Base-by-base conservation (phyloP, 2,329 filamentous ascomycete species). In the Malbranchea cinnamomea region DNA sequence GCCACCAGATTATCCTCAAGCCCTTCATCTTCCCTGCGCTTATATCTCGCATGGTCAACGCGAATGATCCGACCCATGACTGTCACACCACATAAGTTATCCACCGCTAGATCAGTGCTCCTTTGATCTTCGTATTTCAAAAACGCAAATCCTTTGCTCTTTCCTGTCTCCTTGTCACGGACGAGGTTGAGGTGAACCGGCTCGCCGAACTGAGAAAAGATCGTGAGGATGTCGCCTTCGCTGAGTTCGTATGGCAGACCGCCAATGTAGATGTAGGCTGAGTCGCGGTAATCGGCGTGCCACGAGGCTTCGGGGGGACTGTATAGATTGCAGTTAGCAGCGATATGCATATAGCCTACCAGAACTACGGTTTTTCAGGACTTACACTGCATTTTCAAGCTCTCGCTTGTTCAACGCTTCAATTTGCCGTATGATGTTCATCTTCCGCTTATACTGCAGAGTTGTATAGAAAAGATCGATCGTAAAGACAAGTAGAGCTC, bases 121-220 rank as follows among this genome's bases (percentile, higher is more conserved):
- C 87, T 70, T 61, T 98, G 89, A 55, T 98, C 87, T 53, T 98
- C 89, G 56, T 95, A 98, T 52, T 98, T 98, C 35, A 98, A 67
- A 67, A 91, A 98, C 2, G 79, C 84, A 50, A 95, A 98, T 1
- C 89, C 89, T 41, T 78, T 79, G 37, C 81, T 91, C 57, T 93
- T 94, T 37, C 89, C 89, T 0, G 85, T 91, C 52, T 95, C 91
- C 50, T 89, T 89, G 64, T 98, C 89, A 47, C 89, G 82, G 27
- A 78, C 75, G 8, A 98, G 71, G 46, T 94, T 91, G 35, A 98
- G 67, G 57, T 87, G 91, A 3, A 85, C 81, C 2, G 91, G 91
- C 50, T 95, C 87, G 44, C 89, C 89, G 50, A 78, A 98, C 54
- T 98, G 89, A 5, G 84, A 93, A 63, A 95, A 98, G 37, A 98